These are phyloP conservation scores for Verticillium zaregamsianum DNA, from an alignment of 2,329 filamentous ascomycete genomes.

Conservation along the genomic window DNA sequence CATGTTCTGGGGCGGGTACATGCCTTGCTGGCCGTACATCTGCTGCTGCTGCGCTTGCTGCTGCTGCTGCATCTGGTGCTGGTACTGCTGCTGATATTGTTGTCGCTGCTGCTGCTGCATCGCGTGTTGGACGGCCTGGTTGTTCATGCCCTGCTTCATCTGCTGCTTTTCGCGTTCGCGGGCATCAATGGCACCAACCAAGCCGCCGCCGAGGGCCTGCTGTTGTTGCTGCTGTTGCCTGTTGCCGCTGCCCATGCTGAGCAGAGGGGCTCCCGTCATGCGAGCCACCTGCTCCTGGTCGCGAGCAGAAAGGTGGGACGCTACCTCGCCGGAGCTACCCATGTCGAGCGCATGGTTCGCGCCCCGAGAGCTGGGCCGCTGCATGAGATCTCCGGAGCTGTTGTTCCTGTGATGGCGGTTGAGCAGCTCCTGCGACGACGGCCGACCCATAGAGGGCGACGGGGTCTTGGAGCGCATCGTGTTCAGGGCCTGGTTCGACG, in stretches of 20 bases:
- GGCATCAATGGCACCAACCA: slow-evolving; percentile 75
- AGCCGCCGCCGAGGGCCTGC: slow-evolving; percentile 49
- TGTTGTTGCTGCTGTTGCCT: slow-evolving; percentile 43
- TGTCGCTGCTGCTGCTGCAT: slow-evolving; percentile 64
- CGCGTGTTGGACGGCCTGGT: slow-evolving; percentile 68
- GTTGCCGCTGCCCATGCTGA: slow-evolving; percentile 51
- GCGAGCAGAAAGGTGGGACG: slow-evolving; percentile 68
- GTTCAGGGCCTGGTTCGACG: slow-evolving; percentile 36
- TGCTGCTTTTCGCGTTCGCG: slow-evolving; percentile 74
- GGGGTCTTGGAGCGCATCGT: slow-evolving; percentile 34
- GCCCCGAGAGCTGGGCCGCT: slow-evolving; percentile 55
- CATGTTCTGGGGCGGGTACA: slow-evolving; percentile 19
- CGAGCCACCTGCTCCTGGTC: slow-evolving; percentile 88
- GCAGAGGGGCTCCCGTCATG: slow-evolving; percentile 71
- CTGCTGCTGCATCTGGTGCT: slow-evolving; percentile 27
- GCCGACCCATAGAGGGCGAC: slow-evolving; percentile 37
- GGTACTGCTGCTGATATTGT: slow-evolving; percentile 25
- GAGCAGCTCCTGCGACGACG: slow-evolving; percentile 35
- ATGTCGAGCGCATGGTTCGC: slow-evolving; percentile 48
- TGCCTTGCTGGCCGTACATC: slow-evolving; percentile 21
- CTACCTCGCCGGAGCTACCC: slow-evolving; percentile 32
- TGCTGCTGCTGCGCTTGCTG: slow-evolving; percentile 27
- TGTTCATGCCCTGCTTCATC: slow-evolving; percentile 64
- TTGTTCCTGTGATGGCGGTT: slow-evolving; percentile 35
- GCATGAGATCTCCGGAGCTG: slow-evolving; percentile 42